Percentiles rank a stretch among this genome's conserved stretches.
Evolutionary conservation across 2,329 filamentous ascomycete species (phyloP).

Genomic region (Phialophora expanda): DNA sequence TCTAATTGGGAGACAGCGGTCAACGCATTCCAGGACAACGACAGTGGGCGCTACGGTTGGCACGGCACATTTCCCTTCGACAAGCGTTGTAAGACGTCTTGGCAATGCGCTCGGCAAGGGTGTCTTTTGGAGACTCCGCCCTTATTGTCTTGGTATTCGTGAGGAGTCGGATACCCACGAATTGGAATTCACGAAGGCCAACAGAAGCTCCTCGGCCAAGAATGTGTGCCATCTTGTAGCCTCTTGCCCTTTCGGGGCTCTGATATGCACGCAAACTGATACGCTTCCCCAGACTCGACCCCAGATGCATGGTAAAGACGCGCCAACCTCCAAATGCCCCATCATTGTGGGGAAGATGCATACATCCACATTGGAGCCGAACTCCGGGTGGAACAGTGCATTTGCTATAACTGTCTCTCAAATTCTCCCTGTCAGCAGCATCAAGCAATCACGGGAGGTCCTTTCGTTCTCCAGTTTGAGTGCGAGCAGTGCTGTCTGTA

Average conservation of each 20-base stretch:
- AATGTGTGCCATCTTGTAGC: conserved; percentile 16
- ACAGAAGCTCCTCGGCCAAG: conserved; percentile 12
- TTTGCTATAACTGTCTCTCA: not conserved
- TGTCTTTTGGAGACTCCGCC: conserved; percentile 9
- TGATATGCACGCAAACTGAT: not conserved
- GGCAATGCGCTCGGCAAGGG: conserved; percentile 7
- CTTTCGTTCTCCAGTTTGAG: not conserved
- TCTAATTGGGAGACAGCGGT: not conserved
- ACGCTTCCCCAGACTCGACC: conserved; percentile 5
- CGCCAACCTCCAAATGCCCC: not conserved
- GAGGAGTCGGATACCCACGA: conserved; percentile 1
- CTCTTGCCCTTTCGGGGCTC: conserved; percentile 6
- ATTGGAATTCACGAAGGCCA: not conserved
- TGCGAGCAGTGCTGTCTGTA: not conserved
- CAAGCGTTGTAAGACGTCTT: conserved; percentile 15
- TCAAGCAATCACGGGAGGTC: not conserved
- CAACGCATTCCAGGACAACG: not conserved
- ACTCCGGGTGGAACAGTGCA: not conserved
- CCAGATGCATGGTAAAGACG: not conserved
- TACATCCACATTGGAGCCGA: not conserved
- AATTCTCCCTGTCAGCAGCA: not conserved
- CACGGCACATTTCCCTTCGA: conserved; percentile 3
- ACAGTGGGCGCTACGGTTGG: not conserved
- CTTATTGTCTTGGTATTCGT: conserved; percentile 3
- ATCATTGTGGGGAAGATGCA: conserved; percentile 2